phyloP scores from a whole-genome alignment of 805 yeast species.

The Kazachstania psychrophila region DNA sequence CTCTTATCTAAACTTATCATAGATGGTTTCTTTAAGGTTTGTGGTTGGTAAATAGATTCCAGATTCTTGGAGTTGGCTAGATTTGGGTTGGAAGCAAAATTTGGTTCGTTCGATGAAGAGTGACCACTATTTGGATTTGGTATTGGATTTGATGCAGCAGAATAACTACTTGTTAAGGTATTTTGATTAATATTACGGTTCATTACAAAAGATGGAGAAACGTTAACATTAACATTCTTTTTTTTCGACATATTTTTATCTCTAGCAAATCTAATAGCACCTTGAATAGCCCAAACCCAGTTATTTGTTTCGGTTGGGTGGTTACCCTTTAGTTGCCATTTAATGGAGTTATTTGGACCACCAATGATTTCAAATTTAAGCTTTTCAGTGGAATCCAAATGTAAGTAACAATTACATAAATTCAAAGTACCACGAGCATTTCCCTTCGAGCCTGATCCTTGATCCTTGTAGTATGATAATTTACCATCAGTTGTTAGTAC shows the following conservation, averaged over 20 bases:
- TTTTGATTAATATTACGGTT: conserved; percentile 2
- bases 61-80: background rate
- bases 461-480: conserved; percentile 80
- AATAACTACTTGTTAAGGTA: background rate
- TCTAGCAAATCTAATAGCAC: conserved; percentile 78
- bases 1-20: background rate
- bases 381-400: conserved; percentile 85
- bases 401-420: conserved; percentile 69
- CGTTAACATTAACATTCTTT: conserved; percentile 5
- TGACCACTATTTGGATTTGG: background rate
- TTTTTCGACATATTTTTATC: conserved; percentile 40
- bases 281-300: conserved; percentile 97
- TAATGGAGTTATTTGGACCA: conserved; percentile 50
- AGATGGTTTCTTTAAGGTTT: background rate
- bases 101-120: background rate
- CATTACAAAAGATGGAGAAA: conserved; percentile 17
- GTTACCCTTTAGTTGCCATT: conserved; percentile 88
- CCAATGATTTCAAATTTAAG: conserved; percentile 82
- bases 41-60: background rate
- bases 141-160: background rate
- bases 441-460: conserved; percentile 66
- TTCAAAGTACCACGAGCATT: conserved; percentile 85
- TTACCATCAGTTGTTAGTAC: conserved; percentile 73
- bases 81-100: background rate
- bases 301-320: conserved; percentile 91